These are phyloP conservation scores for Boletellus deceptivus DNA, from an alignment of 1,284 basidiomycete genomes.

Conservation along the genomic window DNA sequence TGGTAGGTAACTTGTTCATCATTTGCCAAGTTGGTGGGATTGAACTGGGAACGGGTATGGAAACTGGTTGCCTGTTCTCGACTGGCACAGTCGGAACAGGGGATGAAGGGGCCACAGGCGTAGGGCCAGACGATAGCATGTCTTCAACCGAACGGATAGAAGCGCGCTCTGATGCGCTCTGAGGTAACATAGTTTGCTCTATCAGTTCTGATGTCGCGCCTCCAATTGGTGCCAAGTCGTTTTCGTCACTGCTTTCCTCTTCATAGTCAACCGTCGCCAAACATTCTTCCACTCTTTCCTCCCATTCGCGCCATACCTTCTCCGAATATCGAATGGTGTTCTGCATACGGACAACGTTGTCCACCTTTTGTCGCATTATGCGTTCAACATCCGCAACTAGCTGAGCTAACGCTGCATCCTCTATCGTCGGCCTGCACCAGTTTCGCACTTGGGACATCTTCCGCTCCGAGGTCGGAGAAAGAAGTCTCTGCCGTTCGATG, in stretches of 20 bases:
- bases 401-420: constrained; percentile 81
- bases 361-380: constrained; percentile 90
- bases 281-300: constrained; percentile 77
- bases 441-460: constrained; percentile 78
- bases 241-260: constrained; percentile 42
- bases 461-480: constrained; percentile 83
- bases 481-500: constrained; percentile 87
- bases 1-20: constrained; percentile 59
- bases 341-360: constrained; percentile 94
- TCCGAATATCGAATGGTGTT: constrained; percentile 98
- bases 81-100: constrained; percentile 45
- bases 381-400: constrained; percentile 86
- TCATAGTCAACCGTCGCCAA: constrained; percentile 57
- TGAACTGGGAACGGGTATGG: constrained; percentile 25
- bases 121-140: constrained; percentile 53
- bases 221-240: constrained; percentile 42
- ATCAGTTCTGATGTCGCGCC: constrained; percentile 12
- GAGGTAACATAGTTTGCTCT: constrained; percentile 9
- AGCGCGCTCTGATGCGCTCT: constrained; percentile 44
- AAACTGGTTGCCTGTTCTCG: constrained; percentile 24
- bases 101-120: constrained; percentile 64
- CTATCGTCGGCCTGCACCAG: constrained; percentile 83
- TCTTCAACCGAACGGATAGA: constrained; percentile 35
- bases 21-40: constrained; percentile 42
- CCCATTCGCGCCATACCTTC: constrained; percentile 97